phyloP scores from a whole-genome alignment of 805 yeast genomes.

The Ogataea chonburiensis region DNA sequence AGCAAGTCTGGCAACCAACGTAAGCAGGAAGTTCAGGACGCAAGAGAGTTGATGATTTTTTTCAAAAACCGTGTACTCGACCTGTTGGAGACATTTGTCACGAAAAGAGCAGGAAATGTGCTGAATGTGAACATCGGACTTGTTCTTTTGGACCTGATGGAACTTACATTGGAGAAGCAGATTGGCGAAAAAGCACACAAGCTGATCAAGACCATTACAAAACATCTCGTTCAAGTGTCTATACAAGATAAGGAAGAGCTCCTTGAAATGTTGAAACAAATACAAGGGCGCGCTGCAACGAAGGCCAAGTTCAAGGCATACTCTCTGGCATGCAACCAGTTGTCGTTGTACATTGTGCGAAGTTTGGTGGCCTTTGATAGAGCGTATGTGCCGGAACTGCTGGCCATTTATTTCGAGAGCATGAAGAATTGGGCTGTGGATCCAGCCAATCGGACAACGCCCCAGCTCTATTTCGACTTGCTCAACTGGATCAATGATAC shows the following conservation, averaged over 20 bases:
- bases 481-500: conserved; percentile 71
- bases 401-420: conserved; percentile 54
- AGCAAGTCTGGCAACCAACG: conserved; percentile 60
- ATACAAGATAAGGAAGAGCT: conserved; percentile 15
- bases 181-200: conserved; percentile 77
- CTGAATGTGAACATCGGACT: conserved; percentile 44
- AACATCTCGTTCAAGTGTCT: conserved; percentile 34
- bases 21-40: conserved; percentile 72
- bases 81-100: conserved; percentile 62
- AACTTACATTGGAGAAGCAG: conserved; percentile 64
- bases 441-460: conserved; percentile 45
- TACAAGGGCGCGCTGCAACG: conserved; percentile 46
- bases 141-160: conserved; percentile 61
- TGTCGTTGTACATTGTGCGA: conserved; percentile 65
- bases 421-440: conserved; percentile 61
- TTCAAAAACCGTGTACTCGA: conserved; percentile 81
- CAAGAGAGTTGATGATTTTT: conserved; percentile 73
- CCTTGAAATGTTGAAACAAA: conserved; percentile 33
- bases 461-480: conserved; percentile 69
- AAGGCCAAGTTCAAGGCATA: conserved; percentile 48
- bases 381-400: conserved; percentile 41
- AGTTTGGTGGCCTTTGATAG: conserved; percentile 43
- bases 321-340: conserved; percentile 58
- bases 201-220: conserved; percentile 62
- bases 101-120: conserved; percentile 41